Conservation (phyloP, 768 basidiomycete species). For the Collybia nuda region DNA sequence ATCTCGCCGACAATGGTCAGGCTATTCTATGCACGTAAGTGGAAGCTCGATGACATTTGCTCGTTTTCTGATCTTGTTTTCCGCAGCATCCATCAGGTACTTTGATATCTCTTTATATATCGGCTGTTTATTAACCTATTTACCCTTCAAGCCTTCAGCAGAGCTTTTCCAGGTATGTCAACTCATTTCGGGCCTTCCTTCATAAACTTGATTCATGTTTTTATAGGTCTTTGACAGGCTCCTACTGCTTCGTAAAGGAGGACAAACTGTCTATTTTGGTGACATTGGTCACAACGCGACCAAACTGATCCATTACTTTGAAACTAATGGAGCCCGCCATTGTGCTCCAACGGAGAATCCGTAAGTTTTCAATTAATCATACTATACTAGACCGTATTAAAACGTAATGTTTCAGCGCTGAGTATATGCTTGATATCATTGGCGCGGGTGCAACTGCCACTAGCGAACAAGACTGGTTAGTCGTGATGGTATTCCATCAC, state of each 20-base stretch:
- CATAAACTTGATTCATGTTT: neutral
- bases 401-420: constrained; percentile 39
- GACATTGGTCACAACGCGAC: constrained; percentile 63
- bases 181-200: neutral
- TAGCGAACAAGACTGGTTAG: constrained; percentile 57
- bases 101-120: neutral
- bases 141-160: constrained; percentile 65
- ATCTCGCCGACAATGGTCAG: constrained; percentile 79
- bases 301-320: constrained; percentile 75
- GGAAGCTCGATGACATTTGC: constrained; percentile 1
- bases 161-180: constrained; percentile 67
- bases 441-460: constrained; percentile 69
- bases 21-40: constrained; percentile 85
- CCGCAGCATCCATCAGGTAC: constrained; percentile 43
- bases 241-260: constrained; percentile 75
- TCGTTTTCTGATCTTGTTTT: neutral
- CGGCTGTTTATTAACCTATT: neutral
- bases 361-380: constrained; percentile 30
- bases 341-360: constrained; percentile 75
- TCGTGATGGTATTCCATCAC: neutral
- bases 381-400: neutral
- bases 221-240: constrained; percentile 72
- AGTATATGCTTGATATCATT: constrained; percentile 68
- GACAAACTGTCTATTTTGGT: constrained; percentile 74
- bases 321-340: constrained; percentile 59